Conservation (phyloP, 345 rosid genomes). For the Anacardium occidentale region DNA sequence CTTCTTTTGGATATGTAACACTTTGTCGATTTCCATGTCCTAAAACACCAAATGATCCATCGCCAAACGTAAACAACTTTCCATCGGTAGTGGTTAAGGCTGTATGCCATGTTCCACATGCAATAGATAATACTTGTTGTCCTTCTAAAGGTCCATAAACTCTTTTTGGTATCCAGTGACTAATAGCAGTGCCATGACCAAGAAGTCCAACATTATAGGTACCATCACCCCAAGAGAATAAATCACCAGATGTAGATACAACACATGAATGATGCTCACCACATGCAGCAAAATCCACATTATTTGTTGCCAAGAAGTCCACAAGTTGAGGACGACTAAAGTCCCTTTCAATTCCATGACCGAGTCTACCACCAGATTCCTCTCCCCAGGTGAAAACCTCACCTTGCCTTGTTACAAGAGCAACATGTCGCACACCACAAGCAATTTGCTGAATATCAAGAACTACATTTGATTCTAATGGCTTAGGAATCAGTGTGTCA, state of each 20-base stretch:
- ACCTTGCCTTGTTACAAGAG: slow-evolving; percentile 94
- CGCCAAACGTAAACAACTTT: slow-evolving; percentile 87
- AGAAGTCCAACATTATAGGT: slow-evolving; percentile 74
- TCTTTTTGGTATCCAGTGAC: slow-evolving; percentile 94
- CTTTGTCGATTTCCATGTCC: slow-evolving; percentile 92
- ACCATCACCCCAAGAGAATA: slow-evolving; percentile 95
- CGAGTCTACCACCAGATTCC: slow-evolving; percentile 96
- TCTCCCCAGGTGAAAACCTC: slow-evolving; percentile 99
- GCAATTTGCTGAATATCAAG: slow-evolving; percentile 97
- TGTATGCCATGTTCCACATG: slow-evolving; percentile 96
- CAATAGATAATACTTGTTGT: slow-evolving; percentile 77
- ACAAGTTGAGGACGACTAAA: slow-evolving; percentile 75
- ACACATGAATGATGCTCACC: slow-evolving; percentile 90
- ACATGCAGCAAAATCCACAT: slow-evolving; percentile 72
- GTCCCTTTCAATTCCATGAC: slow-evolving; percentile 74
- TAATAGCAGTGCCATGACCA: slow-evolving; percentile 79
- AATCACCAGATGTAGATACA: slow-evolving; percentile 74
- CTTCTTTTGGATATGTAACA: slow-evolving; percentile 71
- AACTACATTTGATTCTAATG: slow-evolving; percentile 85
- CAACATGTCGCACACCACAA: slow-evolving; percentile 74
- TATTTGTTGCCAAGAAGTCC: slow-evolving; percentile 73
- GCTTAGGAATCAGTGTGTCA: slow-evolving; percentile 72
- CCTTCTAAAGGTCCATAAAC: slow-evolving; percentile 85
- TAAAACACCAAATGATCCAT: slow-evolving; percentile 80
- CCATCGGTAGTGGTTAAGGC: slow-evolving; percentile 88